Evolutionary conservation across 768 basidiomycete species (phyloP).

Genomic region (Pleurotus salmoneostramineus): DNA sequence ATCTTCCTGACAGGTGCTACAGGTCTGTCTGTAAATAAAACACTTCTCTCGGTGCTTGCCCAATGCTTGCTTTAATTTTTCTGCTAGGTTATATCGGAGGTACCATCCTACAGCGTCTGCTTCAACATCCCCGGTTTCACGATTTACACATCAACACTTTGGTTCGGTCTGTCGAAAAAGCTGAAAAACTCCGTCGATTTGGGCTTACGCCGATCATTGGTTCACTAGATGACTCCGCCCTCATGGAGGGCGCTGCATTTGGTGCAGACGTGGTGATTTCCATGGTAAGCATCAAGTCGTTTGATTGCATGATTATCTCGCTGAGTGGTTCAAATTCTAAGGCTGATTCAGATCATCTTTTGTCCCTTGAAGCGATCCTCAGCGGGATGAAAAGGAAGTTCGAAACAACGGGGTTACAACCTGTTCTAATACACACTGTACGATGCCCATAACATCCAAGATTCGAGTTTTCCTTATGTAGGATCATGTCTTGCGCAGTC

Average conservation of each 20-base stretch:
- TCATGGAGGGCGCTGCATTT: constrained; percentile 34
- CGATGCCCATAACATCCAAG: constrained; percentile 14
- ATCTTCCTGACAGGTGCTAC: constrained; percentile 49
- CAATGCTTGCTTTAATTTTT: not conserved
- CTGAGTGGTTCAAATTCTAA: not conserved
- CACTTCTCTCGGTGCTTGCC: not conserved
- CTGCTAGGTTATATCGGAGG: constrained; percentile 53
- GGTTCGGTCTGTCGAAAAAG: constrained; percentile 39
- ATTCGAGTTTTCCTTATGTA: not conserved
- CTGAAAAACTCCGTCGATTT: constrained; percentile 24
- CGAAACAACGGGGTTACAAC: constrained; percentile 33
- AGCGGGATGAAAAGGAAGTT: constrained; percentile 47
- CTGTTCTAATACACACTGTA: constrained; percentile 62
- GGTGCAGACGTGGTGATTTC: constrained; percentile 43
- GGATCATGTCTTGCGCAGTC: constrained; percentile 27
- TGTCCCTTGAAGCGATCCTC: constrained; percentile 41
- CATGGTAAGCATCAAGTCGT: constrained; percentile 24
- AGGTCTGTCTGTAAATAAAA: constrained; percentile 19
- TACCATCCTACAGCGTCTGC: constrained; percentile 42
- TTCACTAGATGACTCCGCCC: constrained; percentile 31
- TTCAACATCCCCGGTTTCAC: constrained; percentile 36
- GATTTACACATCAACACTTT: constrained; percentile 42
- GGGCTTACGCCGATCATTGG: constrained; percentile 37
- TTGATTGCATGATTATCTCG: not conserved
- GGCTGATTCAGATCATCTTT: constrained; percentile 34